A percentile compares a stretch with the other conserved stretches of the same genome.
Conservation (phyloP, 306 rosid genomes). For the Macrotyloma uniflorum region DNA sequence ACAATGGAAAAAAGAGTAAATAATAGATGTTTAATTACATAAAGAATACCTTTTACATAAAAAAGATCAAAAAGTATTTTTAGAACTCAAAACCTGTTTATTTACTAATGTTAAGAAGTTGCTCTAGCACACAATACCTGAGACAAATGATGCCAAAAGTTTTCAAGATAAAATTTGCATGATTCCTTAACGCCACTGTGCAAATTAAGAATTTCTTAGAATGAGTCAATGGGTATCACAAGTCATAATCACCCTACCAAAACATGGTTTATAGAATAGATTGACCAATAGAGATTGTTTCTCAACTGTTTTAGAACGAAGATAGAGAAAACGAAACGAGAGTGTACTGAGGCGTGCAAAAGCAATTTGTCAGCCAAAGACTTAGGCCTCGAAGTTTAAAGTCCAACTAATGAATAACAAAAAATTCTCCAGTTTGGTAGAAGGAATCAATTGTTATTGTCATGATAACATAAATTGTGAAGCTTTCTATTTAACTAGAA, state of each 20-base stretch:
- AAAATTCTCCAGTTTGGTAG: not conserved
- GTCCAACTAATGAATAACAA: not conserved
- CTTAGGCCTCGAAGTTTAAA: not conserved
- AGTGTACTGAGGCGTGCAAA: not conserved
- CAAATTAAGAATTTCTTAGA: not conserved
- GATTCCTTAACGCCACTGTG: slow-evolving; percentile 14
- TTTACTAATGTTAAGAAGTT: not conserved
- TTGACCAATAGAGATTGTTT: not conserved
- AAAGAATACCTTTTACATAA: not conserved
- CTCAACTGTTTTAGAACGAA: not conserved
- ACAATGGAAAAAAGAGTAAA: not conserved
- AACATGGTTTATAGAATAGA: not conserved
- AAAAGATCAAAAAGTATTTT: too few relatives aligned
- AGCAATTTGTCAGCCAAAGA: not conserved
- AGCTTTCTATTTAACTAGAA: slow-evolving; percentile 11
- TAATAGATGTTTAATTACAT: not conserved
- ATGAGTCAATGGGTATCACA: not conserved
- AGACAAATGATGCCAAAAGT: not conserved
- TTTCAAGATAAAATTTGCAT: slow-evolving; percentile 3
- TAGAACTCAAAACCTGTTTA: not conserved
- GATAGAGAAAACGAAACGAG: not conserved
- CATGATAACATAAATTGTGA: not conserved
- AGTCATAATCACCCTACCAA: not conserved
- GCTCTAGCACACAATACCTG: not conserved
- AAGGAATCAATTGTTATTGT: not conserved